A percentile compares a stretch with the other conserved stretches of the same genome.
Evolutionary conservation across 2,329 filamentous ascomycete genomes (phyloP).

Genomic region (Arthrinium puccinioides): DNA sequence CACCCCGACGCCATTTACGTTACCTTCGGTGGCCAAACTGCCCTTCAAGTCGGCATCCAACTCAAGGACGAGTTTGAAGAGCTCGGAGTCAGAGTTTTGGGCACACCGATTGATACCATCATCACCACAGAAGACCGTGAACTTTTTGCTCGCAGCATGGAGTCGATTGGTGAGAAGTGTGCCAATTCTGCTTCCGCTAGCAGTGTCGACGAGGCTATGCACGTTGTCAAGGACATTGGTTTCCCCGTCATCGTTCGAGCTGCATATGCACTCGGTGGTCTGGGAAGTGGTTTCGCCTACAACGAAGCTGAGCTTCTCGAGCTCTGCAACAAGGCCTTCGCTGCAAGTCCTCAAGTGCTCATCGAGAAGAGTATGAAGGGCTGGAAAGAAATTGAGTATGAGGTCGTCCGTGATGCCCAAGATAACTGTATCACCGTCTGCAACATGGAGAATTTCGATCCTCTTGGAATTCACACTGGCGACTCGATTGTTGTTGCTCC

Average conservation of each 20-base stretch:
- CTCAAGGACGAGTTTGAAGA: constrained; percentile 94
- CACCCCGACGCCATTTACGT: constrained; percentile 94
- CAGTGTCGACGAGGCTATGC: constrained; percentile 79
- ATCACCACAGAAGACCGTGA: constrained; percentile 98
- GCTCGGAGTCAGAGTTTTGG: constrained; percentile 88
- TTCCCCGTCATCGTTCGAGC: constrained; percentile 97
- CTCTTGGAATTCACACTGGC: constrained; percentile 93
- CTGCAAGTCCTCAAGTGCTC: constrained; percentile 88
- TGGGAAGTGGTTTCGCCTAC: constrained; percentile 92
- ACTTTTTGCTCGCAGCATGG: constrained; percentile 96
- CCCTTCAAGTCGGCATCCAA: constrained; percentile 92
- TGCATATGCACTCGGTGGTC: constrained; percentile 88
- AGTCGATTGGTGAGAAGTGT: constrained; percentile 95
- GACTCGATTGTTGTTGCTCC: constrained; percentile 98
- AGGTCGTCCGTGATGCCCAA: constrained; percentile 89
- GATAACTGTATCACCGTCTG: constrained; percentile 99
- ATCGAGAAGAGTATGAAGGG: constrained; percentile 99
- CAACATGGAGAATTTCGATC: constrained; percentile 99
- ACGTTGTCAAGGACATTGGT: constrained; percentile 82
- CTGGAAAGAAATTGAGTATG: constrained; percentile 99
- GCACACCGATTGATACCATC: constrained; percentile 95
- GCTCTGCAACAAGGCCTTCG: constrained; percentile 90
- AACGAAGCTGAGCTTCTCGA: constrained; percentile 76
- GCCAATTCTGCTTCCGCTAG: constrained; percentile 93
- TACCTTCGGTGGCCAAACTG: constrained; percentile 96